phyloP scores from a whole-genome alignment of 1,284 basidiomycete genomes.

The Trichosporon sp. region DNA sequence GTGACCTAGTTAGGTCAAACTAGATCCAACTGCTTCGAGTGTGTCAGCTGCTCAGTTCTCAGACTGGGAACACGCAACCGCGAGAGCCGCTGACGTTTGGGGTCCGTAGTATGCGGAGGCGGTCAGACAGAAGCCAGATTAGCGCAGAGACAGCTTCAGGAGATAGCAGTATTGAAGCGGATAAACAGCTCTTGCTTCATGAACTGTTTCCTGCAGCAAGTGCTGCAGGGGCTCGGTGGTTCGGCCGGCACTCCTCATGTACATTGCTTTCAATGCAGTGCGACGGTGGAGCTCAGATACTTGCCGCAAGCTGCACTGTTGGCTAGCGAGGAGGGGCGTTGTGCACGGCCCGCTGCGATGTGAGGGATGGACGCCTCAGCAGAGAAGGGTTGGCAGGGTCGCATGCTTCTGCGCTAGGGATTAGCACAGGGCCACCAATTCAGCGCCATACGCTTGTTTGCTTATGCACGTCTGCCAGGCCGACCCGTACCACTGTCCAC shows the following conservation, averaged over 20 bases:
- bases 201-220: neutral
- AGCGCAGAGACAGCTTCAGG: neutral
- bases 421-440: neutral
- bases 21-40: neutral
- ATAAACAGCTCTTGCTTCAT: neutral
- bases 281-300: neutral
- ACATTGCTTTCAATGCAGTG: neutral
- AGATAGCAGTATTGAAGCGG: neutral
- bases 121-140: neutral
- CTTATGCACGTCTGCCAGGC: neutral
- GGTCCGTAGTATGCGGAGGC: too few relatives aligned
- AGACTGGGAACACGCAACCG: neutral
- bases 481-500: neutral
- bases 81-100: neutral
- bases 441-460: neutral
- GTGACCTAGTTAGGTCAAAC: neutral
- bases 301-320: neutral
- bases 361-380: neutral
- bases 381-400: neutral
- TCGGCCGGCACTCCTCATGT: neutral
- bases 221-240: too few relatives aligned
- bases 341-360: too few relatives aligned
- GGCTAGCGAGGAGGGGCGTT: neutral
- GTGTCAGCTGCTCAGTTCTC: neutral
- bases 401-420: neutral